Base-by-base conservation (phyloP, 2,329 filamentous ascomycete genomes). In the Aspergillus nomiae region DNA sequence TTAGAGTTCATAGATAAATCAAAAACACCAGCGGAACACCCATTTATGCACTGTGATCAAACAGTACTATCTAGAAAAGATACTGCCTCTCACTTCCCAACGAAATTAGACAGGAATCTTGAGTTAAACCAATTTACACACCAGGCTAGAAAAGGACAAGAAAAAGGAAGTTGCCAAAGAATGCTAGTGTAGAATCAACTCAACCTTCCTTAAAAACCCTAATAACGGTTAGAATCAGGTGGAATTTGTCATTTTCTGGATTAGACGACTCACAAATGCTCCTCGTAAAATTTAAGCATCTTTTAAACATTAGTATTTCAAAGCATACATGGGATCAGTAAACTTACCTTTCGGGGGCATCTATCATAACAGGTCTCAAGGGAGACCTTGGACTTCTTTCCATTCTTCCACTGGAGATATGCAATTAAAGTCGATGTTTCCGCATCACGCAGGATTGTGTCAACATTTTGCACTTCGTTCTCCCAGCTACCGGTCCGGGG, bases 201-300 rank as follows among this genome's bases (percentile, higher is more conserved):
- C 63, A 71, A 54, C 55, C 67, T 30, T 78, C 75, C 60, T 76
- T 78, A 61, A 79, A 79, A 41, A 78, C 75, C 56, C 77, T 76
- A 45, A 8, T 59, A 58, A 59, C 61, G 6, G 55, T 74, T 65
- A 72, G 68, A 26, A 56, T 28, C 3, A 11, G 11, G 14, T 6
- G 5, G 45, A 24, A n/a, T 19, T 21, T 28, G 19, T 24, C 16
- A 32, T 34, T 30, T 2, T 4, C 14, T 4, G 14, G 30, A 54
- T 19, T 6, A 45, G 54, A 30, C 32, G 36, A 71, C 78, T 75
- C 74, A 82, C 79, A 84, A 71, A 69, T 84, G 81, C 45, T 73
- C 69, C 69, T 84, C 81, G 63, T 83, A 84, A 59, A 83, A 84
- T 62, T 77, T 71, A 12, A 83, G 76, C 81, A 84, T 83, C 75